Conservation (phyloP, 73 alveolate species). For the Paramecium sonneborni region DNA sequence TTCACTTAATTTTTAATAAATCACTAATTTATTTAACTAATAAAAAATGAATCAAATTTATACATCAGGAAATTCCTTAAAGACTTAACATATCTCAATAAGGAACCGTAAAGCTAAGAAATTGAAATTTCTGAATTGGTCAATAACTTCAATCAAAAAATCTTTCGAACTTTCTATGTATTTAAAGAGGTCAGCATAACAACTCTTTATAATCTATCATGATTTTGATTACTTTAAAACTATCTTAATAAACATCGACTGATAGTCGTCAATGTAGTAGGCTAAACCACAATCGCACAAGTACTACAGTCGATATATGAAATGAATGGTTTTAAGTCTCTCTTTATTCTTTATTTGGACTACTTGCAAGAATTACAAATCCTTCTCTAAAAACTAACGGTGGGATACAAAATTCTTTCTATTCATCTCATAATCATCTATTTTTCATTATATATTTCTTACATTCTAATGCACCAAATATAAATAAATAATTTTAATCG, state of each 20-base stretch:
- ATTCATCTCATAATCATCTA: constrained; percentile 41
- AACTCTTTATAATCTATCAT: constrained; percentile 54
- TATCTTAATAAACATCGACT: constrained; percentile 47
- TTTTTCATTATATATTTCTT: background rate
- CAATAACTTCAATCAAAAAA: constrained; percentile 23
- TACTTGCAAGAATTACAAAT: background rate
- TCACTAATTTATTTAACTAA: background rate
- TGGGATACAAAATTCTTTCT: background rate
- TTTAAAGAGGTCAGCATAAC: constrained; percentile 47
- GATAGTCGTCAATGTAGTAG: constrained; percentile 50
- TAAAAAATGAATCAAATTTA: background rate
- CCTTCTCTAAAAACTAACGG: constrained; percentile 29
- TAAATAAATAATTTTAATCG: constrained; percentile 21
- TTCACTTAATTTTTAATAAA: background rate
- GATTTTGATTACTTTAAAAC: constrained; percentile 50
- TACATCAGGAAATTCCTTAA: constrained; percentile 34
- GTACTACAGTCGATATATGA: constrained; percentile 38
- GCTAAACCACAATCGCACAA: constrained; percentile 55
- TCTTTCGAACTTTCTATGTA: constrained; percentile 48
- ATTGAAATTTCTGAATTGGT: background rate
- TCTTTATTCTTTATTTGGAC: constrained; percentile 35
- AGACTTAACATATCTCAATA: background rate
- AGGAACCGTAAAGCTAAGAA: constrained; percentile 20
- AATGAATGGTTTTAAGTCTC: constrained; percentile 32
- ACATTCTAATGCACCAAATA: constrained; percentile 54